A percentile compares a stretch with the other conserved stretches of the same genome.
phyloP scores from a whole-genome alignment of 805 yeast genomes.

The Kluyveromyces starmeri region DNA sequence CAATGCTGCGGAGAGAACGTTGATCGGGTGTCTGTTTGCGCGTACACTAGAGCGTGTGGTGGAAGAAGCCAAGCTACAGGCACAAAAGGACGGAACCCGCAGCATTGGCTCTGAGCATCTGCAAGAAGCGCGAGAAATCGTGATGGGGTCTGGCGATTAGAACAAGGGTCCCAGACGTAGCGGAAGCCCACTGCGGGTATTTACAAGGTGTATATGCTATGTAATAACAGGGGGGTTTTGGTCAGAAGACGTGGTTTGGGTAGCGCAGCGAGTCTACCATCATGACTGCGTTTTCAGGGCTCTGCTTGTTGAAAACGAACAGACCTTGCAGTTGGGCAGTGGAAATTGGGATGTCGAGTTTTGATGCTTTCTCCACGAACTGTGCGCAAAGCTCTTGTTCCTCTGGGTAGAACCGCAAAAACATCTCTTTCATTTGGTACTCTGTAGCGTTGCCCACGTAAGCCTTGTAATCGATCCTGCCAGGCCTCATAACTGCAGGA shows the following conservation, averaged over 20 bases:
- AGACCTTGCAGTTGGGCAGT: slow-evolving; percentile 95
- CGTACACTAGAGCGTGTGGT: slow-evolving; percentile 22
- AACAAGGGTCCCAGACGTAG: too few species aligned
- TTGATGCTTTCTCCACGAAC: slow-evolving; percentile 34
- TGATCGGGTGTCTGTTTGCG: slow-evolving; percentile 13
- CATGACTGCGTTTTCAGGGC: slow-evolving; percentile 64
- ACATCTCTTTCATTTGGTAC: slow-evolving; percentile 75
- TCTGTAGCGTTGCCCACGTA: slow-evolving; percentile 81
- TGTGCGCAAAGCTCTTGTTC: slow-evolving; percentile 44
- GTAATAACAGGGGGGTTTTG: neutral
- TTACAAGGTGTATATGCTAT: neutral
- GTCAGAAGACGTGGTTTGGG: slow-evolving; percentile 29
- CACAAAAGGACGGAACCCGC: slow-evolving; percentile 34
- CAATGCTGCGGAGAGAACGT: slow-evolving; percentile 9
- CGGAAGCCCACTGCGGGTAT: too few species aligned
- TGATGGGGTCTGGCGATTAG: slow-evolving; percentile 1
- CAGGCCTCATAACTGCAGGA: slow-evolving; percentile 90
- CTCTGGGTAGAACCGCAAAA: slow-evolving; percentile 70
- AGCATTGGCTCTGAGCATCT: slow-evolving; percentile 37
- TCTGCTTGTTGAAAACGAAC: slow-evolving; percentile 83
- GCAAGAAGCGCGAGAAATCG: slow-evolving; percentile 26
- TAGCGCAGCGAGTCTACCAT: slow-evolving; percentile 40
- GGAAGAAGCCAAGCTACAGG: slow-evolving; percentile 31
- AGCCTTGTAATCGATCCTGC: slow-evolving; percentile 81
- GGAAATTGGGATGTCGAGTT: slow-evolving; percentile 52